Percentiles rank a stretch among this genome's conserved stretches.
Evolutionary conservation across 1,284 basidiomycete species (phyloP).

Genomic region (Phenoliferia sp.): DNA sequence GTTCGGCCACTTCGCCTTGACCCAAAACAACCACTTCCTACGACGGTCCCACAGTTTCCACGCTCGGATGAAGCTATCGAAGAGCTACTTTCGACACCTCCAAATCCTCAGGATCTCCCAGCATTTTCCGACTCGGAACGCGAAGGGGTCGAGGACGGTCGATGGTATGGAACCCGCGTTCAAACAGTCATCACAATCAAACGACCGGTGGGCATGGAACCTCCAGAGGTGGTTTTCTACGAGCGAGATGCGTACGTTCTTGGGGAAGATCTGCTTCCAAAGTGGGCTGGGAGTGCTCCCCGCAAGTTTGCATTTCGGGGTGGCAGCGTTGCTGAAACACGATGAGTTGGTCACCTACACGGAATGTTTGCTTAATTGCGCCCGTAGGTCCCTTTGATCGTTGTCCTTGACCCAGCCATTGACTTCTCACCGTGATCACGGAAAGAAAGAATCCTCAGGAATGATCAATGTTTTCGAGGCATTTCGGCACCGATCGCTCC

Average conservation of each 20-base stretch:
- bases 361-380: too few species aligned
- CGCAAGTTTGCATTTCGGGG: background rate
- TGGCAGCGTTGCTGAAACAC: too few species aligned
- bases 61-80: background rate
- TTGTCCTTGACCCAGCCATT: too few species aligned
- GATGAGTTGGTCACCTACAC: too few species aligned
- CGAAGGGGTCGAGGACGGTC: slow-evolving; percentile 3
- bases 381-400: too few species aligned
- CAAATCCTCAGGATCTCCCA: background rate
- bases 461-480: too few species aligned
- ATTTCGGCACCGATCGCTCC: too few species aligned
- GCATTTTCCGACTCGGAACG: background rate
- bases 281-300: background rate
- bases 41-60: slow-evolving; percentile 11
- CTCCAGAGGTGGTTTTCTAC: background rate
- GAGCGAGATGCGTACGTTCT: background rate
- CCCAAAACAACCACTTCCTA: slow-evolving; percentile 15
- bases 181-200: slow-evolving; percentile 31
- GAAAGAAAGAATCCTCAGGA: too few species aligned
- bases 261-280: background rate
- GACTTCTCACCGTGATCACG: too few species aligned
- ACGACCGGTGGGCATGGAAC: background rate
- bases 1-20: slow-evolving; percentile 31
- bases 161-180: slow-evolving; percentile 34
- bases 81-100: background rate